phyloP scores from a whole-genome alignment of 495 filamentous ascomycete genomes.

The Eremomyces bilateralis region DNA sequence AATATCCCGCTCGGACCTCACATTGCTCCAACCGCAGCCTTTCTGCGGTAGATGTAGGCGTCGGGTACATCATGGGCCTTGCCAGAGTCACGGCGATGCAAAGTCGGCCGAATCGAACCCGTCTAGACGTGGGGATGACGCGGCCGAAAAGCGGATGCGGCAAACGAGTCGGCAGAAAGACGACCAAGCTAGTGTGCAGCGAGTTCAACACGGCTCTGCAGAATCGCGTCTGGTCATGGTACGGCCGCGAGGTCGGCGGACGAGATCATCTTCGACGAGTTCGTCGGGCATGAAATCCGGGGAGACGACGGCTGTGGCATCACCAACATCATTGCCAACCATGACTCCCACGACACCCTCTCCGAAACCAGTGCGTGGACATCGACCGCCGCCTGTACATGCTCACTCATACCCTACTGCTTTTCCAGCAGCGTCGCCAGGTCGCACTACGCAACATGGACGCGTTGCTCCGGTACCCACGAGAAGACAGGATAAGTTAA shows the following conservation, averaged over 20 bases:
- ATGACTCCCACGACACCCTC: not conserved
- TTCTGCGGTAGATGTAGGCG: slow-evolving; percentile 6
- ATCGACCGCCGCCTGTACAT: not conserved
- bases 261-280: not conserved
- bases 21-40: slow-evolving; percentile 5
- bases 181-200: not conserved
- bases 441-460: not conserved
- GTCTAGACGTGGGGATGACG: too few relatives aligned
- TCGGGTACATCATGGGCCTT: slow-evolving; percentile 4
- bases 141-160: too few relatives aligned
- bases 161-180: too few relatives aligned
- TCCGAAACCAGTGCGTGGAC: not conserved
- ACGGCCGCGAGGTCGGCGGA: not conserved
- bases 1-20: slow-evolving; percentile 8
- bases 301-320: not conserved
- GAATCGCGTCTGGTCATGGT: not conserved
- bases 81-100: not conserved
- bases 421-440: not conserved
- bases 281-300: not conserved
- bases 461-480: not conserved
- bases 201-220: not conserved
- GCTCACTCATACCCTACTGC: not conserved
- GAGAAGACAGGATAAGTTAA: slow-evolving; percentile 9
- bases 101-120: not conserved
- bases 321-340: not conserved